Base-by-base conservation (phyloP, 1,139 yeast species). In the Saccharomyces uvarum region DNA sequence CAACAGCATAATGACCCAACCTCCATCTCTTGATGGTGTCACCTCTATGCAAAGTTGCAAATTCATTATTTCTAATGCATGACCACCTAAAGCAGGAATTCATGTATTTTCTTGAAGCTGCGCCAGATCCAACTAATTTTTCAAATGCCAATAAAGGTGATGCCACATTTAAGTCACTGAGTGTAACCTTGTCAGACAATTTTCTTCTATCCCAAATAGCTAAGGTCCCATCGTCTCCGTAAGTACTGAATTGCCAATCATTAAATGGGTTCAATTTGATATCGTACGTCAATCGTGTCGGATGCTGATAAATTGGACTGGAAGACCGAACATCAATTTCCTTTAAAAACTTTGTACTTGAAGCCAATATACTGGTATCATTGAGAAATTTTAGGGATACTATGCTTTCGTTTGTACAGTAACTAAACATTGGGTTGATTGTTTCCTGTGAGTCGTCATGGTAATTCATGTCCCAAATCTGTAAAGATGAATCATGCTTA, bases 151-250 rank as follows among this genome's bases (percentile, higher is more conserved):
- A 69, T 9, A 86, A 73, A 0, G 96, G 95, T 5, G 80, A 77
- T 0, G 73, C 62, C 16, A 61, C 52, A 47, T 56, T 59, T 27
- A 60, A 55, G 28, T 64, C 67, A 7, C 61, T 59, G 2, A 65
- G 32, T 47, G 48, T 11, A 6, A 24, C 13, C 21, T 28, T 24
- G 31, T 47, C 57, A 46, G 73, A 62, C 57, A 89, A 70, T 60
- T 80, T 83, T 57, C 97, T 77, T 57, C 95, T 77, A 68, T 91
- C 98, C 95, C 96, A 91, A 13, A 90, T 77, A 0, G 93, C 84
- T 55, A 90, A 73, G 0, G 95, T 81, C 1, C 97, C 96, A 64
- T 88, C 95, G 62, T 89, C 97, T 53, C 89, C 81, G 60, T 80
- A 81, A 0, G 95, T 83, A 44, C 88, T 82, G 69, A 89, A 88